Base-by-base conservation (phyloP, 495 filamentous ascomycete species). In the Podospora pseudopauciseta region DNA sequence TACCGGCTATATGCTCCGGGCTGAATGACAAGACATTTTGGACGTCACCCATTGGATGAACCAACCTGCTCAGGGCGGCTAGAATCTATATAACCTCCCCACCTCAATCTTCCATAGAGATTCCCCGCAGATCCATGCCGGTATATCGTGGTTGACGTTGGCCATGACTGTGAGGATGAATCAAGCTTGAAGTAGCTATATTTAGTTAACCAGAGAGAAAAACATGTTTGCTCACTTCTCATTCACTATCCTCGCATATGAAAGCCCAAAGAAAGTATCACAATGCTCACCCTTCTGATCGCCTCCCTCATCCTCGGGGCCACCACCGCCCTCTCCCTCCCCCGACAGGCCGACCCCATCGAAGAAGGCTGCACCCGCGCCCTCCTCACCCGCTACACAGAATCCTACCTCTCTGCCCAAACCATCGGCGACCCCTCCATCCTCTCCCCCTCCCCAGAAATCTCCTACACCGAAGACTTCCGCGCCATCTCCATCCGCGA, bases 401-500 rank as follows among this genome's bases (percentile, higher is more conserved):
- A 63, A n/a, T 63, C 61, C 30, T 63, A 63, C 32, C 28, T 63
- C 16, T 49, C 28, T 3, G 61, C 61, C 30, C 61, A 63, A 49
- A 63, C 34, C 27, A 19, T 32, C 27, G 61, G 61, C 16, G 32
- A 63, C 32, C 61, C 61, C 18, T 32, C 30, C 32, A 28, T 63
- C 3, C 28, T 63, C 61, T 18, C 61, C 30, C 23, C 20, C 1
- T 19, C 28, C 32, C 27, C 61, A 9, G 30, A 28, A 7, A 19
- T 63, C 16, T n/a, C 30, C 26, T 74, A 74, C 64, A 74, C 69
- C 39, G 79, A 86, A 71, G 79, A 83, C 64, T 78, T 81, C 75
- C 80, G 80, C 68, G 67, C 75, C 4, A 69, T 75, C 3, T 66
- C 78, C 57, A 75, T 83, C 63, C 66, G 60, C 19, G 75, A 71